Evolutionary conservation across 1,139 yeast species (phyloP).

Genomic region (Candida sp.): DNA sequence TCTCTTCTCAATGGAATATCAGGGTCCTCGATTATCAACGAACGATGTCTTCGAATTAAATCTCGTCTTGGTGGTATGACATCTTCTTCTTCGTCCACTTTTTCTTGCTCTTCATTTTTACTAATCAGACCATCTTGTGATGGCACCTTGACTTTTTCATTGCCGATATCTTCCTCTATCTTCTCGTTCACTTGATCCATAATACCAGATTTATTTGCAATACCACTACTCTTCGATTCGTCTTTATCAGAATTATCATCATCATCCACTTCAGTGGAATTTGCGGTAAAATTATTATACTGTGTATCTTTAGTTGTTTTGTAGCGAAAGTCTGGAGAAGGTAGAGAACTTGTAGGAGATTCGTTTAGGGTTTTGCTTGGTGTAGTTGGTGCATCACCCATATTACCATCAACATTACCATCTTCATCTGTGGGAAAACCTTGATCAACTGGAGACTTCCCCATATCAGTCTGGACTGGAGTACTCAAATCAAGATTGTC

Average conservation of each 20-base stretch:
- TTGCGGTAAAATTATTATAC: background rate
- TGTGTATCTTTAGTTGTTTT: background rate
- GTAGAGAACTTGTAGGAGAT: background rate
- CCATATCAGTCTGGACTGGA: background rate
- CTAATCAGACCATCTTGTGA: background rate
- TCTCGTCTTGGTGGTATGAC: background rate
- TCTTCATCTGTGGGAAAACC: background rate
- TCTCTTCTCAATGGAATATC: background rate
- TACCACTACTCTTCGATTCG: background rate
- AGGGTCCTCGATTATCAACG: background rate
- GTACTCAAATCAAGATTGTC: background rate
- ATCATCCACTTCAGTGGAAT: background rate
- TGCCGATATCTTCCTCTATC: background rate
- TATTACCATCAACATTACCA: background rate
- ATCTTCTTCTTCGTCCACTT: background rate
- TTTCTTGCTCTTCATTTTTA: background rate
- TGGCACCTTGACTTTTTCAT: background rate
- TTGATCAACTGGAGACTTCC: background rate
- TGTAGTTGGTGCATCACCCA: background rate
- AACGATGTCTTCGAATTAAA: background rate
- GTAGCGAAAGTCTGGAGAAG: background rate
- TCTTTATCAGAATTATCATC: background rate
- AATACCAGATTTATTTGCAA: background rate
- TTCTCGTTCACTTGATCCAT: background rate
- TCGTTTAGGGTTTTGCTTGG: background rate